These are phyloP conservation scores for Hemileccinum rubropunctum DNA, from an alignment of 768 basidiomycete species.

Conservation along the genomic window DNA sequence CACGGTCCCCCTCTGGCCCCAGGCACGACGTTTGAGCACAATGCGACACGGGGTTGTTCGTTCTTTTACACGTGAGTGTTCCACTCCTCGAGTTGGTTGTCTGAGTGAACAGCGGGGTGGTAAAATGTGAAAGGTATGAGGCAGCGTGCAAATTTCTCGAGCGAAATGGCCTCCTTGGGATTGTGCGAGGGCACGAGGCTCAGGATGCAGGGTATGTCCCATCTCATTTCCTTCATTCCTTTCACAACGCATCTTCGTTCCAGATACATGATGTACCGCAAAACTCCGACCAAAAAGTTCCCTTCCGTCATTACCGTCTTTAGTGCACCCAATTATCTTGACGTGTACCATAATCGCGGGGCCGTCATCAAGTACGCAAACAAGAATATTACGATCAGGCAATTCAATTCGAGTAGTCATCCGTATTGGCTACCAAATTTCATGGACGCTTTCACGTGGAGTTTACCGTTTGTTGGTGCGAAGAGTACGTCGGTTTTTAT, in stretches of 20 bases:
- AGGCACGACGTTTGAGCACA: slow-evolving; percentile 71
- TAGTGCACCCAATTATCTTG: slow-evolving; percentile 96
- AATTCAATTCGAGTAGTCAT: slow-evolving; percentile 76
- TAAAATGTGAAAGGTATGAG: slow-evolving; percentile 55
- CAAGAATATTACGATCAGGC: slow-evolving; percentile 94
- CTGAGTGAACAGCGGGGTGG: slow-evolving; percentile 1
- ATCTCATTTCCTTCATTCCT: neutral
- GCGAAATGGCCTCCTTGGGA: slow-evolving; percentile 82
- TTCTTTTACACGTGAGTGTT: slow-evolving; percentile 83
- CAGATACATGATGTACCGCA: slow-evolving; percentile 92
- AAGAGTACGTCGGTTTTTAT: slow-evolving; percentile 70
- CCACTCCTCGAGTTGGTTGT: neutral
- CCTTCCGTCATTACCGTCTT: slow-evolving; percentile 98
- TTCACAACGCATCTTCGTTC: neutral
- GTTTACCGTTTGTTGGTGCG: slow-evolving; percentile 93
- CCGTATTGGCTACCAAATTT: slow-evolving; percentile 98
- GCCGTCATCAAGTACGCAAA: slow-evolving; percentile 97
- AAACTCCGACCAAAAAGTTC: slow-evolving; percentile 92
- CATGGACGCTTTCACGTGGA: slow-evolving; percentile 99
- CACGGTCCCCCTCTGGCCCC: slow-evolving; percentile 52
- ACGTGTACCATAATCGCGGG: slow-evolving; percentile 95
- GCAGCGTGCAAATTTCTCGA: slow-evolving; percentile 95
- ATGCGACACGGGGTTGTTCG: slow-evolving; percentile 86
- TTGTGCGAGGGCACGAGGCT: slow-evolving; percentile 97
- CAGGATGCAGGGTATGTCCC: slow-evolving; percentile 86